Base-by-base conservation (phyloP, 2,329 filamentous ascomycete species). In the Dothideomycetes sp. region DNA sequence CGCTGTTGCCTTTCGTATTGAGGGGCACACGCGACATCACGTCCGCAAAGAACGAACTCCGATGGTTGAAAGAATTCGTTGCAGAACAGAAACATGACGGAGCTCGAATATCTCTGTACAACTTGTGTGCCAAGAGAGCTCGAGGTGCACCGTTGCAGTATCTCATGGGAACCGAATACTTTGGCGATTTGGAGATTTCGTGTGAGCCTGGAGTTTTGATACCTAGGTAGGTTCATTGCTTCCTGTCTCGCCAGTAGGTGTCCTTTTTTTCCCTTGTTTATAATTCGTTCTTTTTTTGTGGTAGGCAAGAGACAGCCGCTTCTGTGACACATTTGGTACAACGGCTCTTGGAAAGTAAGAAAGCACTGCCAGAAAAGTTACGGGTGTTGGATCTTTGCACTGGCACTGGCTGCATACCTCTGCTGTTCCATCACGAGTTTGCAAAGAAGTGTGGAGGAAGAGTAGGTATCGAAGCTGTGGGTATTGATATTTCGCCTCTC, bases 381-480 rank as follows among this genome's bases (percentile, higher is more conserved):
- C 72, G 70, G 10, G 67, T 96, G 28, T 60, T 95, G 7, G 91
- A 98, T 59, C 68, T 95, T 20, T 96, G 91, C 60, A 88, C 86
- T 0, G 91, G 91, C 8, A 85, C 84, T 4, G 91, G 91, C 4
- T 95, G 89, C 62, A 94, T 96, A 47, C 74, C 86, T 0, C 71
- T 96, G 7, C 73, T 85, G 3, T 69, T 94, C 5, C 76, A 82
- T 47, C 68, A 78, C 24, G 68, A 80, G 8, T 70, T 86, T 44
- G 56, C 52, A 22, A 50, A 56, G 3, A 52, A 59, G 1, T 11
- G 24, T 9, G 9, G 15, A 25, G 28, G 6, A 18, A 36, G 15
- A 51, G 57, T 1, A 34, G 49, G 0, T 18, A 50, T 84, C 6
- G 58, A 64, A 4, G 64, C 84, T n/a, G 53, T 70, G 1, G 89